These are phyloP conservation scores for Backusella westeae DNA, from an alignment of 192 early-diverging fungal species.

Conservation along the genomic window DNA sequence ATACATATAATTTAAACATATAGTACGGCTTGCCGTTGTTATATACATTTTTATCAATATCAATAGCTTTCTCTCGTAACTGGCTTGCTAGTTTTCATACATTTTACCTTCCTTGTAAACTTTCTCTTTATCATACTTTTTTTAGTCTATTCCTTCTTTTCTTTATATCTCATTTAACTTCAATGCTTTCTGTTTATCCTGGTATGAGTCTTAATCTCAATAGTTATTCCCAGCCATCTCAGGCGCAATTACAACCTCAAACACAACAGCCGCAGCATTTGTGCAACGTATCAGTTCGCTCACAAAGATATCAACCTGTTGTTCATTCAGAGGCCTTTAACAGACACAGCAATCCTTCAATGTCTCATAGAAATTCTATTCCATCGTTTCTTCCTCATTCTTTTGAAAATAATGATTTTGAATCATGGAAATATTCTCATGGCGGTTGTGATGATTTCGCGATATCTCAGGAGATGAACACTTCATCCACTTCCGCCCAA, in stretches of 20 bases:
- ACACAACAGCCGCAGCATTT: not conserved
- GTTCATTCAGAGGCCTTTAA: not conserved
- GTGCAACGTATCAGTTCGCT: not conserved
- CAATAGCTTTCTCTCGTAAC: not conserved
- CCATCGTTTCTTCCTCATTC: not conserved
- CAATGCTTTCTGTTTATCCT: constrained; percentile 26
- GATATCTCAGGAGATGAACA: constrained; percentile 7
- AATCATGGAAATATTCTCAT: not conserved
- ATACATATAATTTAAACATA: not conserved
- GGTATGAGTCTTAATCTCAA: constrained; percentile 15
- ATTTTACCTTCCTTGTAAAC: not conserved
- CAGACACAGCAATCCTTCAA: not conserved
- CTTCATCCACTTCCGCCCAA: not conserved
- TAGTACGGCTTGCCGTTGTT: not conserved
- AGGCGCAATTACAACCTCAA: not conserved
- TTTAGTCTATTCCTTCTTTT: not conserved
- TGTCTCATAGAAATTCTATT: not conserved
- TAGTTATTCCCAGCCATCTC: not conserved
- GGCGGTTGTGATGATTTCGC: not conserved
- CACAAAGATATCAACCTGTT: not conserved
- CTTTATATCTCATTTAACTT: not conserved
- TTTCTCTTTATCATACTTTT: not conserved
- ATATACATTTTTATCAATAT: constrained; percentile 6
- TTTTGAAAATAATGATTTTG: not conserved
- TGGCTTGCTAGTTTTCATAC: constrained; percentile 10